Evolutionary conservation across 352 stramenopile species (phyloP).

Genomic region (Globisporangium uncinulatum): DNA sequence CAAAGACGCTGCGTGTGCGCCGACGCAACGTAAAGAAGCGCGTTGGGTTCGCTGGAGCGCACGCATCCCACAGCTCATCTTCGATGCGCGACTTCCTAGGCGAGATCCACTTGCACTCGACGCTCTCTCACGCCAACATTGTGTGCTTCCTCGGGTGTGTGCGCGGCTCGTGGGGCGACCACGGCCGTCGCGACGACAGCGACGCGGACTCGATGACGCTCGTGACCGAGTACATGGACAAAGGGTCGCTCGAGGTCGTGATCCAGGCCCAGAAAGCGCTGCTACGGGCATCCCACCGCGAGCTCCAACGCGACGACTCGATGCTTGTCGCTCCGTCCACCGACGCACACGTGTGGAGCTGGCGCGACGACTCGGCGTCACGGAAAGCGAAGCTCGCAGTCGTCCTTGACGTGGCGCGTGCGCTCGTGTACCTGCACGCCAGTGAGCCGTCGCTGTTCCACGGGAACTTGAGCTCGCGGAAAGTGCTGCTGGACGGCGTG

Average conservation of each 20-base stretch:
- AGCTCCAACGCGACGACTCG: conserved; percentile 1
- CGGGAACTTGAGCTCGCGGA: conserved; percentile 36
- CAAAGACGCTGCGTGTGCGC: conserved; percentile 3
- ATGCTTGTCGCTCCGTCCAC: not conserved
- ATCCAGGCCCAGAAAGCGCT: conserved; percentile 24
- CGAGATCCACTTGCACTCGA: conserved; percentile 53
- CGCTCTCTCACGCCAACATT: conserved; percentile 61
- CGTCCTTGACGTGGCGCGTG: conserved; percentile 29
- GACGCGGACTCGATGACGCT: conserved; percentile 18
- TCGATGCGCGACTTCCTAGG: conserved; percentile 2
- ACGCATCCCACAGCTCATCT: too few relatives aligned
- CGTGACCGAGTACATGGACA: conserved; percentile 32
- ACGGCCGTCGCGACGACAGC: not conserved
- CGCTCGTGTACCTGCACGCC: conserved; percentile 43
- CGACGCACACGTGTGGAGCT: conserved; percentile 18
- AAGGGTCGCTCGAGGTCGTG: conserved; percentile 32
- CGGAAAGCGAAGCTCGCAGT: conserved; percentile 39
- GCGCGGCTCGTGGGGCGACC: conserved; percentile 2
- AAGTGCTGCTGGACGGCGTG: conserved; percentile 30
- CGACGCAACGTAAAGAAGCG: not conserved
- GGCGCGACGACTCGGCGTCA: conserved; percentile 14
- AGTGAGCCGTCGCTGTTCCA: conserved; percentile 32
- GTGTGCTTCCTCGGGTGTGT: conserved; percentile 53
- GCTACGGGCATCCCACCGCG: conserved; percentile 4
- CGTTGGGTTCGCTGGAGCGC: not conserved